A percentile compares a stretch with the other conserved stretches of the same genome.
These are phyloP conservation scores for Ambrosiella xylebori DNA, from an alignment of 2,329 filamentous ascomycete species.

Conservation along the genomic window DNA sequence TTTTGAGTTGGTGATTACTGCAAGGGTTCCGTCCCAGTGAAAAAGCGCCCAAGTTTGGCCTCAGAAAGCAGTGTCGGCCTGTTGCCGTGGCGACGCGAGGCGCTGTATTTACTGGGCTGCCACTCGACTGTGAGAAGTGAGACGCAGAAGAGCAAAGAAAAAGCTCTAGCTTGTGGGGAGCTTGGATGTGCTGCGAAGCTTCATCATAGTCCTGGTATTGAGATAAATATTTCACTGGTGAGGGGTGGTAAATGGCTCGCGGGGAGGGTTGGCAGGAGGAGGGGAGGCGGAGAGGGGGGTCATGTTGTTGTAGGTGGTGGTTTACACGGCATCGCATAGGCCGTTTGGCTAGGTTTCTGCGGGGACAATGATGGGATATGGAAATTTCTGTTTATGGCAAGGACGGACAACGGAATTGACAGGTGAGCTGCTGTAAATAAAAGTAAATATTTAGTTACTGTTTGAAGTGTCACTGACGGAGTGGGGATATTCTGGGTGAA, in stretches of 20 bases:
- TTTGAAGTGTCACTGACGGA: neutral
- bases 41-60: slow-evolving; percentile 1
- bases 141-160: neutral
- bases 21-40: neutral
- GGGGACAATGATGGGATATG: neutral
- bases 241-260: neutral
- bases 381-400: neutral
- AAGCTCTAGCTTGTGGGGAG: neutral
- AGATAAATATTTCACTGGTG: neutral
- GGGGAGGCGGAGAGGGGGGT: neutral
- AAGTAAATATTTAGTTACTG: neutral
- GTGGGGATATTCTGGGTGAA: neutral
- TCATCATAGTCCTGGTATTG: neutral
- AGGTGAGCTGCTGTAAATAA: neutral
- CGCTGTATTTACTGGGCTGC: slow-evolving; percentile 6
- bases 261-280: no score
- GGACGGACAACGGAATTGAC: neutral
- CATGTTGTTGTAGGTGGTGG: neutral
- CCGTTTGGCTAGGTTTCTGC: neutral
- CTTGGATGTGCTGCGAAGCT: neutral
- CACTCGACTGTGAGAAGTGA: neutral
- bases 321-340: neutral
- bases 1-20: neutral
- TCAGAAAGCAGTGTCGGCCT: neutral
- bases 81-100: slow-evolving; percentile 6